These are phyloP conservation scores for Pseudohyphozyma bogoriensis DNA, from an alignment of 768 basidiomycete genomes.

Conservation along the genomic window DNA sequence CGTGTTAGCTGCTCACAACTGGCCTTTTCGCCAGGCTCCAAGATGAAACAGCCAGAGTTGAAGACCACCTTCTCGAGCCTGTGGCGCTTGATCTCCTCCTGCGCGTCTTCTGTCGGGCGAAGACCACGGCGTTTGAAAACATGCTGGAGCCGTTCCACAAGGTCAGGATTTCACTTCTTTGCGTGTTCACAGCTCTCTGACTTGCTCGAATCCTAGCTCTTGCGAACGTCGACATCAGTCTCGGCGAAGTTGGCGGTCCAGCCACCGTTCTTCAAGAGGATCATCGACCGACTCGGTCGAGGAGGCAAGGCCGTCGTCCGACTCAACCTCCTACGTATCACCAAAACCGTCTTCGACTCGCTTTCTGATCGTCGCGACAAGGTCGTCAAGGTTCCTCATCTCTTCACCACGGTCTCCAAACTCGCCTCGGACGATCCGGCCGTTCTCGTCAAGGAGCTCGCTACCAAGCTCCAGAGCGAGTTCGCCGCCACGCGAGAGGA, in stretches of 20 bases:
- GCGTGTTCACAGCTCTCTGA: background rate
- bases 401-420: constrained; percentile 52
- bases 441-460: constrained; percentile 79
- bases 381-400: constrained; percentile 21
- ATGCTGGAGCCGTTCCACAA: constrained; percentile 86
- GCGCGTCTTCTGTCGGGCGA: constrained; percentile 69
- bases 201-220: constrained; percentile 39
- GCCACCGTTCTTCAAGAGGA: constrained; percentile 71
- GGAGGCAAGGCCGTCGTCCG: constrained; percentile 77
- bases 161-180: constrained; percentile 34
- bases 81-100: constrained; percentile 58
- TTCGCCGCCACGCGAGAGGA: constrained; percentile 6
- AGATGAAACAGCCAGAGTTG: constrained; percentile 88
- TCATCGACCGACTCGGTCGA: constrained; percentile 63
- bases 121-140: constrained; percentile 61
- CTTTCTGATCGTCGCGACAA: constrained; percentile 9
- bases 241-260: constrained; percentile 67
- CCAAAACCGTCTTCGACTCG: constrained; percentile 69
- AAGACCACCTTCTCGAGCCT: constrained; percentile 68
- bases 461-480: constrained; percentile 36
- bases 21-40: constrained; percentile 57
- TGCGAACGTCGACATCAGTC: constrained; percentile 62
- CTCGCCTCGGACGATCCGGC: constrained; percentile 79
- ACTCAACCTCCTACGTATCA: constrained; percentile 74
- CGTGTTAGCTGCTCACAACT: background rate